phyloP scores from a whole-genome alignment of 2,329 filamentous ascomycete genomes.

The Dryadomyces sulphureus region DNA sequence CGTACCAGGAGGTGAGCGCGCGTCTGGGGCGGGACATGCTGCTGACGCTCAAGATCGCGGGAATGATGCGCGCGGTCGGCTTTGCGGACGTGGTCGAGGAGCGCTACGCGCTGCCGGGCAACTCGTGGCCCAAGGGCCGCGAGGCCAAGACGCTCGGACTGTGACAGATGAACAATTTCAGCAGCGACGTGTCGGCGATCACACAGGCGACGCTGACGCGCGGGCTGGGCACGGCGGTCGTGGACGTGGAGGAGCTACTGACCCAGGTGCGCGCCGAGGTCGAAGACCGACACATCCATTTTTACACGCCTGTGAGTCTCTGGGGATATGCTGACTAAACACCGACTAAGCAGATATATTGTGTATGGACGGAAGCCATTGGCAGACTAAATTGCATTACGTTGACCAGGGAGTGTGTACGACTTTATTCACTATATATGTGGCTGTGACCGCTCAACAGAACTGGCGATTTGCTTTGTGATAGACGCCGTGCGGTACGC shows the following conservation, averaged over 20 bases:
- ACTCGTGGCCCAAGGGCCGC: constrained; percentile 16
- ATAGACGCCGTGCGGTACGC: too few species aligned
- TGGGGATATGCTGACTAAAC: not conserved
- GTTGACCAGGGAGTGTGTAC: too few species aligned
- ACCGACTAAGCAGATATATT: constrained; percentile 8
- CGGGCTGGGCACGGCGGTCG: constrained; percentile 14
- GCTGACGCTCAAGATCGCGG: constrained; percentile 15
- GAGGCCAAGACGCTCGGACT: constrained; percentile 15
- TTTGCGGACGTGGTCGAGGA: constrained; percentile 18
- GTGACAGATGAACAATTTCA: constrained; percentile 17
- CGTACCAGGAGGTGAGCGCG: constrained; percentile 15
- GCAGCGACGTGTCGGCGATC: constrained; percentile 15
- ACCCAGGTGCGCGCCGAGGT: constrained; percentile 12
- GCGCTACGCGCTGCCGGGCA: constrained; percentile 14
- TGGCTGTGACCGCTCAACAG: too few species aligned
- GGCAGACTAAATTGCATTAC: constrained; percentile 1
- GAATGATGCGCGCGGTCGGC: constrained; percentile 15
- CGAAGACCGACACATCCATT: constrained; percentile 11
- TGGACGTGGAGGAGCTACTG: constrained; percentile 14
- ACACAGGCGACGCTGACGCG: constrained; percentile 14
- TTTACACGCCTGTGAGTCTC: constrained; percentile 11
- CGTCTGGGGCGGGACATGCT: constrained; percentile 18
- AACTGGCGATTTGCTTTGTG: too few species aligned
- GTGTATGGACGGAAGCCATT: constrained; percentile 12
- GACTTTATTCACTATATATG: too few species aligned